Base-by-base conservation (phyloP, 139 green algal species). In the Coelastrella sp. region DNA sequence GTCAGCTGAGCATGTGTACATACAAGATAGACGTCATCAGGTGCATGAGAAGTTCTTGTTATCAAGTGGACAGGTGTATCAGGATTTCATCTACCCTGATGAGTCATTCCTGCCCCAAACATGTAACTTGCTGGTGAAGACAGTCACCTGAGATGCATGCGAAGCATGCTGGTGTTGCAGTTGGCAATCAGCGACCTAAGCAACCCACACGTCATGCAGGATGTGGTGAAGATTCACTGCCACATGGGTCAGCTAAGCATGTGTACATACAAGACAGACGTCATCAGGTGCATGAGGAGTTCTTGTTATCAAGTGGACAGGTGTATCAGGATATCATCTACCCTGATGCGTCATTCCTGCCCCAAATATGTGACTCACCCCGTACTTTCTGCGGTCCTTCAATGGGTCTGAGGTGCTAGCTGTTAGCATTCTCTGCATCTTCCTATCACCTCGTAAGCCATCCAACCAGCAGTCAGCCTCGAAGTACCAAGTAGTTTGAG, bases 391-490 rank as follows among this genome's bases (percentile, higher is more conserved):
- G 21, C 43, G 48, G 21, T 66, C 45, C 23, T 32, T 35, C 15
- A 48, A 3, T 1, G 79, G 79, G 21, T 85, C 63, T 5, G 2
- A 53, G 43, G 8, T 41, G 41, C 59, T 77, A 45, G 79, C 79
- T 27, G 8, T 41, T 48, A 85, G 66, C 45, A 67, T 32, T 21
- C 79, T 68, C 79, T 85, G 64, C 21, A 48, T 48, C 41, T 4
- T 35, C 19, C 79, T 41, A 43, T 53, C 57, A 13, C 78, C 78
- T 38, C 63, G 78, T 32, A 38, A 15, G 19, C 62, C 60, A 72
- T 84, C 78, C 60, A 84, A 41, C 78, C 78, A 84, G 78, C 60
- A 75, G 15, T 73, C 59, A n/a, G 62, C 78, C 11, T 64, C 78
- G 60, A 84, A 84, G 62, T 66, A 84, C 59, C 60, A 76, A 27